Conservation (phyloP, 2,329 filamentous ascomycete species). For the Fusarium fujikuroi region DNA sequence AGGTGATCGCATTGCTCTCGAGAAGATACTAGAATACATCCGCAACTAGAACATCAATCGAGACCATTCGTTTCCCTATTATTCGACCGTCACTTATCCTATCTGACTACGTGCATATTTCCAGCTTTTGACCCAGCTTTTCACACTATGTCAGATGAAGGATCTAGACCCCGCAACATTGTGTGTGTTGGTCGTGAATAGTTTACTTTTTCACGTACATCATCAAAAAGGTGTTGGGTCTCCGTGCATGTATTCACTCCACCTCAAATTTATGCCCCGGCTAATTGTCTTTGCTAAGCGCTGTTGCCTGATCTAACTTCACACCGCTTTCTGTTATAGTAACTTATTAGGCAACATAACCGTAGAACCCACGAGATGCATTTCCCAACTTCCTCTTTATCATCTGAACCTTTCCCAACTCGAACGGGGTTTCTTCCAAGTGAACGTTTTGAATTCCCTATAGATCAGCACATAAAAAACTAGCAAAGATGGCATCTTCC, state of each 20-base stretch:
- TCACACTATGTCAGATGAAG: background rate
- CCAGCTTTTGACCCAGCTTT: fast-evolving
- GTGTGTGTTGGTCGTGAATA: background rate
- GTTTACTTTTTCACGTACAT: background rate
- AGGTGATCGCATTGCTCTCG: background rate
- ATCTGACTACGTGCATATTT: background rate
- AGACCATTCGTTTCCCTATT: fast-evolving
- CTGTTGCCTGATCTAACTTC: background rate
- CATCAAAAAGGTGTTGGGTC: background rate
- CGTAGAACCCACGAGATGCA: background rate
- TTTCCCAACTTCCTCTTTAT: background rate
- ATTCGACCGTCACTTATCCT: fast-evolving
- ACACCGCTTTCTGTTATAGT: background rate
- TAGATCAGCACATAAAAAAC: background rate
- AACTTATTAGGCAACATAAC: background rate
- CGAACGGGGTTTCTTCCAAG: fast-evolving
- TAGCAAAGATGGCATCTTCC: background rate
- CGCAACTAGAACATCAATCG: background rate
- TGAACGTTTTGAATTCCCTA: fast-evolving
- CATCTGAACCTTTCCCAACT: fast-evolving
- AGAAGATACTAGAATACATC: background rate
- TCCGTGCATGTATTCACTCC: background rate
- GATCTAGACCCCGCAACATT: background rate
- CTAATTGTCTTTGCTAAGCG: background rate
- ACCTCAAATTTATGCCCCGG: background rate